Evolutionary conservation across 2,329 filamentous ascomycete genomes (phyloP), one percentile per base, ranked within the genome.

Genomic region (Fusarium tjaetaba): DNA sequence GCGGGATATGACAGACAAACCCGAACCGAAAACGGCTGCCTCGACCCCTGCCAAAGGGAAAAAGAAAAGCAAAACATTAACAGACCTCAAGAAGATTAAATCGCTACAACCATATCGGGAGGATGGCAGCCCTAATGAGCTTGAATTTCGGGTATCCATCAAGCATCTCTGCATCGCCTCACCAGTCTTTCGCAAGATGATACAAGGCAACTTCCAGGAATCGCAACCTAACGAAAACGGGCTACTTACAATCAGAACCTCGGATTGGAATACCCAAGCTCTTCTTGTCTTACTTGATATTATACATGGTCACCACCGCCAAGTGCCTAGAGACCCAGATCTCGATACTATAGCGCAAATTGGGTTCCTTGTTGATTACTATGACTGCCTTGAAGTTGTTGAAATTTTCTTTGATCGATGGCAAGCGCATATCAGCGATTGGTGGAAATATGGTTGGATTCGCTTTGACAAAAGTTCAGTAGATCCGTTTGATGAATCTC

Each of bases 391-490:
- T 3, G 39, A 41, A 41, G 22, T 41, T 14, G 11, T 41, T 14
- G 39, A 41, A 2, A 2, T 41, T 2, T 41, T 41, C 39, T 41
- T n/a, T 14, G 39, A 41, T 0, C 11, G 7, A 1, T 41, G 39
- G 39, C 11, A 41, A 41, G 20, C 22, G 11, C 4, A 41, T 41
- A 8, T 41, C 11, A 9, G 7, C 11, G 11, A n/a, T n/a, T 41
- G 39, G 39, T 3, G 39, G 39, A 14, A 5, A n/a, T 41, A 41
- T 41, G 0, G 3, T n/a, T 8, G 39, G 11, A n/a, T 8, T 5
- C 2, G 0, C 20, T 41, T 41, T n/a, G 39, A n/a, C 7, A 41
- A n/a, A n/a, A 1, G 4, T 5, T 41, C 39, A 41, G 4, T 14
- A 1, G 1, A 14, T 41, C 22, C 7, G 7, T n/a, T 41, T 41